phyloP scores from a whole-genome alignment of 1,139 yeast species.

The Hemisphaericaspora subhashii region DNA sequence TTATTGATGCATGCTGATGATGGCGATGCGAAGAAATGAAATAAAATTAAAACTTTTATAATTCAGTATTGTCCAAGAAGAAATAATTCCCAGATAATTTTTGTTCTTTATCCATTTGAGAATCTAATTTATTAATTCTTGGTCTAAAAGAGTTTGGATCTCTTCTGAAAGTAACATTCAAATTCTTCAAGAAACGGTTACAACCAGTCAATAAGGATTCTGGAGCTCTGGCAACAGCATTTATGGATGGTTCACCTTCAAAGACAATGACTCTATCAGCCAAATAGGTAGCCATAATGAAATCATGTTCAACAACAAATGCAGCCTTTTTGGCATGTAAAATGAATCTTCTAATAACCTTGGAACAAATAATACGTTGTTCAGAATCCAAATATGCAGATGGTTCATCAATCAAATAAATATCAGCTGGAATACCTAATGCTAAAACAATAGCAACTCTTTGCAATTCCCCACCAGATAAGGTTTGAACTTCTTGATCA shows the following conservation, averaged over 20 bases:
- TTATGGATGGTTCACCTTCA: constrained; percentile 88
- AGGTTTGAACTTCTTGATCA: constrained; percentile 95
- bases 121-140: constrained; percentile 93
- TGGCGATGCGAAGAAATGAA: constrained; percentile 6
- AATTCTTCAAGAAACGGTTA: constrained; percentile 92
- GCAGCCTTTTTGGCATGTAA: constrained; percentile 97
- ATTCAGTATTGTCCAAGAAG: constrained; percentile 72
- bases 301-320: constrained; percentile 98
- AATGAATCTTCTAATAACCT: constrained; percentile 95
- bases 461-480: constrained; percentile 99
- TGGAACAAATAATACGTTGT: constrained; percentile 98
- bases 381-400: constrained; percentile 98
- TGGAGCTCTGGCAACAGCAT: constrained; percentile 81
- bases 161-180: constrained; percentile 97
- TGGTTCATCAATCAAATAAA: constrained; percentile 96
- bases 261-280: constrained; percentile 98
- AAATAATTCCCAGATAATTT: constrained; percentile 88
- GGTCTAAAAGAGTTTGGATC: constrained; percentile 98
- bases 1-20: constrained; percentile 4
- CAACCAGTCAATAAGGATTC: constrained; percentile 95
- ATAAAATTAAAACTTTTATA: constrained; percentile 15
- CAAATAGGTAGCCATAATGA: constrained; percentile 98
- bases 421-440: constrained; percentile 92
- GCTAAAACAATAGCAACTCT: constrained; percentile 97
- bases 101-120: constrained; percentile 99